These are phyloP conservation scores for Solanum dulcamara DNA, from an alignment of 257 asterid genomes.

Conservation along the genomic window DNA sequence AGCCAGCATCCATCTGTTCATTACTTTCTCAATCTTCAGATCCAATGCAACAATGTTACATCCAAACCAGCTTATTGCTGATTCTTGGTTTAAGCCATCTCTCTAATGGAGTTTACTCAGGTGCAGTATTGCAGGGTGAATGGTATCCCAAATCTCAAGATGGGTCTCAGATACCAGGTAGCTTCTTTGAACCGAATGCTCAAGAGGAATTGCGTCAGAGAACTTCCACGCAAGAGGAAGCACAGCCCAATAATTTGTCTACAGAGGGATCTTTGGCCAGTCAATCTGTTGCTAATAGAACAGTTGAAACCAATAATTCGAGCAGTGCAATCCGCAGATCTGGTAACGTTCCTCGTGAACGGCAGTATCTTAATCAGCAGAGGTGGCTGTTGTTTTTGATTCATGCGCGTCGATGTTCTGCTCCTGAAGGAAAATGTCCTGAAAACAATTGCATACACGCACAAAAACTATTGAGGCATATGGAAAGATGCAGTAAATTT, in stretches of 20 bases:
- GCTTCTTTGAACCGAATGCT: slow-evolving; percentile 30
- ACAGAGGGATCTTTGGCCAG: slow-evolving; percentile 53
- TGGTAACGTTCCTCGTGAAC: slow-evolving; percentile 40
- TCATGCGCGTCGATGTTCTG: slow-evolving; percentile 85
- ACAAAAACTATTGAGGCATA: slow-evolving; percentile 68
- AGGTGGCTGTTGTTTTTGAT: slow-evolving; percentile 76
- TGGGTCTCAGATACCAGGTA: slow-evolving; percentile 35
- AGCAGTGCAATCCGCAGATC: slow-evolving; percentile 27
- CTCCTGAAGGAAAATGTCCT: slow-evolving; percentile 75
- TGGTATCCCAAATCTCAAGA: slow-evolving; percentile 56
- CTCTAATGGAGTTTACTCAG: slow-evolving; percentile 39
- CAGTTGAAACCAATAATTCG: slow-evolving; percentile 33
- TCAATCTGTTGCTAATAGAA: slow-evolving; percentile 36
- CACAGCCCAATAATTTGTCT: slow-evolving; percentile 54
- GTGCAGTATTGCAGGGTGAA: slow-evolving; percentile 37
- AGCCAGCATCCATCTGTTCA: slow-evolving; percentile 30
- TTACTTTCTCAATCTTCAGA: slow-evolving; percentile 43
- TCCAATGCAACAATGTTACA: slow-evolving; percentile 45
- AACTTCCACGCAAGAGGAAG: slow-evolving; percentile 47
- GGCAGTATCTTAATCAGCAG: slow-evolving; percentile 54
- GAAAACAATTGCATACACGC: slow-evolving; percentile 47
- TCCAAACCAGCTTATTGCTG: slow-evolving; percentile 40
- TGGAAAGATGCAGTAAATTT: slow-evolving; percentile 33
- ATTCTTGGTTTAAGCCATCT: slow-evolving; percentile 37
- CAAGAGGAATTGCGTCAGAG: slow-evolving; percentile 53